A percentile compares a stretch with the other conserved stretches of the same genome.
These are phyloP conservation scores for Dendrobium chrysotoxum DNA, from an alignment of 106 monocot species.

Conservation along the genomic window DNA sequence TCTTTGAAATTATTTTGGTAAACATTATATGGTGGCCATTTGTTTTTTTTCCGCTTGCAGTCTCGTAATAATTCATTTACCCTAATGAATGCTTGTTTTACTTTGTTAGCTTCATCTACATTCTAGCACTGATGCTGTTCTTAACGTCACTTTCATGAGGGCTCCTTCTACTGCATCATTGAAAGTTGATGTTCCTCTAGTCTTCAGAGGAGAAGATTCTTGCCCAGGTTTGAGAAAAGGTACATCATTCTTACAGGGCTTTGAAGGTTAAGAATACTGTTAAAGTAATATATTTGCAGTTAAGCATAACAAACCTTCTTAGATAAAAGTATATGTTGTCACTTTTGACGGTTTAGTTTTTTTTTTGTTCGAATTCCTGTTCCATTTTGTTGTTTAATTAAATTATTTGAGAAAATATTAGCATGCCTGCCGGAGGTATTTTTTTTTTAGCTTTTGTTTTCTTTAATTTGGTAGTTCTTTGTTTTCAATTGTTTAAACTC, in stretches of 20 bases:
- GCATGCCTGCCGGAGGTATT: too few species aligned
- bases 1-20: background rate
- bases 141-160: slow-evolving; percentile 90
- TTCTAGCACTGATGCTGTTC: slow-evolving; percentile 71
- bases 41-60: background rate
- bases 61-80: background rate
- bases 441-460: background rate
- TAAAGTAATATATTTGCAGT: background rate
- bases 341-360: background rate
- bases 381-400: too few species aligned
- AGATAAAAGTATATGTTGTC: background rate
- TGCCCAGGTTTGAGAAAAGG: slow-evolving; percentile 93
- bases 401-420: too few species aligned
- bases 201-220: slow-evolving; percentile 84
- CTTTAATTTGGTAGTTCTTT: background rate
- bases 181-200: slow-evolving; percentile 89
- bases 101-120: slow-evolving; percentile 68
- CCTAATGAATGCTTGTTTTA: slow-evolving; percentile 6
- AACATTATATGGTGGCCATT: background rate
- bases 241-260: slow-evolving; percentile 4
- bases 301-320: background rate
- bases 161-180: slow-evolving; percentile 73
- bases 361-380: background rate
- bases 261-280: background rate
- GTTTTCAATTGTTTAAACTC: background rate